phyloP scores from a whole-genome alignment of 768 basidiomycete species.

The Asterophora parasitica region DNA sequence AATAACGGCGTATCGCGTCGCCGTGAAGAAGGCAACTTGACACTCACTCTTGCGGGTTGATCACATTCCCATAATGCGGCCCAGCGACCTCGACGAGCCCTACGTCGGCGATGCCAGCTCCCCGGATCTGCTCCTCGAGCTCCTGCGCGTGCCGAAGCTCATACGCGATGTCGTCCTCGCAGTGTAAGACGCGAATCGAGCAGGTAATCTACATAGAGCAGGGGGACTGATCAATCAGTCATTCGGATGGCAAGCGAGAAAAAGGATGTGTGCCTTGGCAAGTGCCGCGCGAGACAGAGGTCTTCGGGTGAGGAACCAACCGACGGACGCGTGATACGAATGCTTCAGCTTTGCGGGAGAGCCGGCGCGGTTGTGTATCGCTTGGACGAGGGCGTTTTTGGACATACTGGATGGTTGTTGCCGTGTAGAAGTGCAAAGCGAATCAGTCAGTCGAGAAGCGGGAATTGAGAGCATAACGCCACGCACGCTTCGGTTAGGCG shows the following conservation, averaged over 20 bases:
- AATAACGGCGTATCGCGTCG: background rate
- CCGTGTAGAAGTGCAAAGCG: background rate
- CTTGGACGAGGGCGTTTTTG: slow-evolving; percentile 10
- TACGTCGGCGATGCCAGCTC: slow-evolving; percentile 17
- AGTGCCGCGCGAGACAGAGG: slow-evolving; percentile 12
- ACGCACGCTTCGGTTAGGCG: slow-evolving; percentile 16
- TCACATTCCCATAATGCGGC: slow-evolving; percentile 20
- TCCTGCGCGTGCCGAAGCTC: slow-evolving; percentile 12
- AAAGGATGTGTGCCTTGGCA: slow-evolving; percentile 9
- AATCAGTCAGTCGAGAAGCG: background rate
- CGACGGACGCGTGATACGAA: slow-evolving; percentile 13
- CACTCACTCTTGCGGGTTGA: slow-evolving; percentile 19
- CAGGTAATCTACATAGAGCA: slow-evolving; percentile 11
- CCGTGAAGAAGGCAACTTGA: background rate
- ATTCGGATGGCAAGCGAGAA: background rate
- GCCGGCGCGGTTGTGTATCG: slow-evolving; percentile 14
- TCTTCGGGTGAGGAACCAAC: slow-evolving; percentile 18
- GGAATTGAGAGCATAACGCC: background rate
- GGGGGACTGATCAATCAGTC: background rate
- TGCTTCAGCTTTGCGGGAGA: slow-evolving; percentile 16
- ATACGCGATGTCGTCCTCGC: slow-evolving; percentile 23
- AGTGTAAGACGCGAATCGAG: slow-evolving; percentile 21
- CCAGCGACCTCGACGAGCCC: slow-evolving; percentile 17
- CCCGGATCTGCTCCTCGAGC: slow-evolving; percentile 17
- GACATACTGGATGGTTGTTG: slow-evolving; percentile 8